Evolutionary conservation across 805 yeast genomes (phyloP).

Genomic region (Starmerella roubikii): DNA sequence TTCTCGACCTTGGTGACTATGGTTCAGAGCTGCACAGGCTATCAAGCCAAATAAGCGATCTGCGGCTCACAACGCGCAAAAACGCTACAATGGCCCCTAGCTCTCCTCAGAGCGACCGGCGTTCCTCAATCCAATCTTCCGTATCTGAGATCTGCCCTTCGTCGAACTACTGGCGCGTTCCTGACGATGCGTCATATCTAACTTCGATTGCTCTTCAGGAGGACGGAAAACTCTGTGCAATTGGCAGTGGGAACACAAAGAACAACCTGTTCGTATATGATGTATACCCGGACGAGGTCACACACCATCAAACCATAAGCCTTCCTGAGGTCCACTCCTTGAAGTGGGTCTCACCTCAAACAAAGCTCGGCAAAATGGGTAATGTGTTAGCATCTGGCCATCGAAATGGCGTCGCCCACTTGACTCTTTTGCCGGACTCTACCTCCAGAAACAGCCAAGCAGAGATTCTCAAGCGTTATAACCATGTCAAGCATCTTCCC

Average conservation of each 20-base stretch:
- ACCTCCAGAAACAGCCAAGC: conserved; percentile 35
- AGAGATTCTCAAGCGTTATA: conserved; percentile 62
- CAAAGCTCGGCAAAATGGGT: conserved; percentile 30
- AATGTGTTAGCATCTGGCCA: conserved; percentile 53
- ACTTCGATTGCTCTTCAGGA: conserved; percentile 28
- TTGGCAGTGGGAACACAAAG: conserved; percentile 37
- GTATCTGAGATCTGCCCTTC: conserved; percentile 4
- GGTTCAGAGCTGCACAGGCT: not conserved
- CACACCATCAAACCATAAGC: conserved; percentile 46
- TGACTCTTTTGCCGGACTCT: conserved; percentile 53
- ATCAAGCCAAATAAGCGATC: not conserved
- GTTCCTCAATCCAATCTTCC: conserved; percentile 11
- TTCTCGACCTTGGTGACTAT: not conserved
- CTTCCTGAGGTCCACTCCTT: conserved; percentile 41
- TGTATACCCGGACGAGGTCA: conserved; percentile 30
- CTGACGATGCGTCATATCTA: conserved; percentile 26
- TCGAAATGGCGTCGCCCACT: conserved; percentile 56
- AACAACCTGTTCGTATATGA: conserved; percentile 43
- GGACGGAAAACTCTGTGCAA: conserved; percentile 35
- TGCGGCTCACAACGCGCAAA: not conserved
- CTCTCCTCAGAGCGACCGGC: too few relatives aligned
- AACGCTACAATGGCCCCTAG: too few relatives aligned
- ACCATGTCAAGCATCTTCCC: conserved; percentile 53
- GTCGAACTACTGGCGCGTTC: conserved; percentile 28
- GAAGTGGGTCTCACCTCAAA: conserved; percentile 29